Evolutionary conservation across 2,329 filamentous ascomycete genomes (phyloP), one percentile per base, ranked within the genome.

Genomic region (Leptographium procerum): DNA sequence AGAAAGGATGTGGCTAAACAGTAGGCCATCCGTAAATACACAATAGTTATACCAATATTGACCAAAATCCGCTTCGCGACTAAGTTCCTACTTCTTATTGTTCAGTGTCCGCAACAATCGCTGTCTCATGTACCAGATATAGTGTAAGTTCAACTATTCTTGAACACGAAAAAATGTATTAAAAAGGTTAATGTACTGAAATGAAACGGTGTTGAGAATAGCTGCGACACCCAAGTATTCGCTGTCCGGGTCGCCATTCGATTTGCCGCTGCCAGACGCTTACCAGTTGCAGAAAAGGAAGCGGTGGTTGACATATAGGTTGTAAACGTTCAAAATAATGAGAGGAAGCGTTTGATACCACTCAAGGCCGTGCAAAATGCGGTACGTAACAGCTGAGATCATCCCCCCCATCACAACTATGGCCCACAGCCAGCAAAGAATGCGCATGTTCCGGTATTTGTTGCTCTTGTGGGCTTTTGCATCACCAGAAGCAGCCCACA

Each of bases 241-340:
- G 9, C 14, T 19, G 14, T 5, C 14, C 9, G 14, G 9, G 3
- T 1, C 9, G 14, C 36, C 5, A 9, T 9, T 40, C 14, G 36
- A n/a, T 5, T 19, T 33, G 5, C 14, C 3, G 6, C 2, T 10
- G 10, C 4, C 31, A 31, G 22, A 5, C 7, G 6, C 7, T 47
- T 43, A 58, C 57, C 57, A 59, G 31, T 59, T 59, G 47, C 57
- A 59, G 19, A 59, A 56, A n/a, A 59, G 4, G 24, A 59, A 59
- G 22, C 57, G 52, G n/a, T 59, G 57, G 26, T 11, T 16, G 9
- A 59, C 28, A 13, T 59, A 59, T 3, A 33, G 16, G 47, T 59
- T 59, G 34, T 59, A 59, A 19, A 52, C 19, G 57, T 56, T 59
- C 3, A 59, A 28, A 7, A 56, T 28, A 13, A 59, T 52, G 8